Evolutionary conservation across 2,329 filamentous ascomycete species (phyloP).

Genomic region (Talaromyces sp.): DNA sequence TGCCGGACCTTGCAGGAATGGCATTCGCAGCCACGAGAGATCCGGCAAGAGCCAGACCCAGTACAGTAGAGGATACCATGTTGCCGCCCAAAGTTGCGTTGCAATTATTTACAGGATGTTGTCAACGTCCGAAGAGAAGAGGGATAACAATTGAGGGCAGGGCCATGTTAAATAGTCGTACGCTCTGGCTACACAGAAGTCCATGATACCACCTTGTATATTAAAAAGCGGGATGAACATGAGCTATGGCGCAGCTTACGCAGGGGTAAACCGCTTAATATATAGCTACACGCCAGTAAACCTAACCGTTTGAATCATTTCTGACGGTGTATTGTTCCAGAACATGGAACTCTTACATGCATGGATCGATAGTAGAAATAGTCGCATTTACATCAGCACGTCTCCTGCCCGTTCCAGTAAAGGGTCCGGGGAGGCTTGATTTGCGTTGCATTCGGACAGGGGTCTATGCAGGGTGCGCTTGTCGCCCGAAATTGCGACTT

Average conservation of each 20-base stretch:
- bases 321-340: background rate
- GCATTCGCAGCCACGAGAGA: slow-evolving; percentile 7
- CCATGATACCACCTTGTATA: background rate
- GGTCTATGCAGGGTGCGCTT: background rate
- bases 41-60: slow-evolving; percentile 4
- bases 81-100: background rate
- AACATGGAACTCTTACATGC: background rate
- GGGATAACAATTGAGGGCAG: background rate
- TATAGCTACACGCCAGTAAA: too few species aligned
- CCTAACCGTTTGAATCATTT: background rate
- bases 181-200: background rate
- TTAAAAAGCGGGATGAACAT: background rate
- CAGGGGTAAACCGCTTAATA: background rate
- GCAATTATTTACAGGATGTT: background rate
- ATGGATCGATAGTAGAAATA: background rate
- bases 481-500: background rate
- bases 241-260: background rate
- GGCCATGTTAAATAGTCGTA: background rate
- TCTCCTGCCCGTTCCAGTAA: background rate
- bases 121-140: background rate
- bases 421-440: background rate
- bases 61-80: slow-evolving; percentile 6
- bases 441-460: slow-evolving; percentile 4
- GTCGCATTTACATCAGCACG: background rate
- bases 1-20: background rate